Evolutionary conservation across 345 rosid species (phyloP).

Genomic region (Arabidopsis suecica): DNA sequence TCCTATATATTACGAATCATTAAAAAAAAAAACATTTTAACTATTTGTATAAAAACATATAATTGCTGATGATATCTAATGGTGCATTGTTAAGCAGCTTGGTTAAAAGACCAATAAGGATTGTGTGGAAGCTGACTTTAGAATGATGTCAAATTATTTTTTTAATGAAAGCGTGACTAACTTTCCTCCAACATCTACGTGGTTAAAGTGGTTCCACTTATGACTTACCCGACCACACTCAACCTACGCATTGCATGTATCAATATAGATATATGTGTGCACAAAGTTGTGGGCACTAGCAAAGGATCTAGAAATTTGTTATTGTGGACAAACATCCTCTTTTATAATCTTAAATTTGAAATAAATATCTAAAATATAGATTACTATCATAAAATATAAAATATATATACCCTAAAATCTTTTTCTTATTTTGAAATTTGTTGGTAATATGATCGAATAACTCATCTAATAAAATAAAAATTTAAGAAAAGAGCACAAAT

Average conservation of each 20-base stretch:
- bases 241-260: slow-evolving; percentile 28
- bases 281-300: slow-evolving; percentile 15
- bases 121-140: slow-evolving; percentile 42
- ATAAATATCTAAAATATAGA: not conserved
- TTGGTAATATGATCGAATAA: not conserved
- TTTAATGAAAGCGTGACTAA: slow-evolving; percentile 35
- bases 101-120: slow-evolving; percentile 40
- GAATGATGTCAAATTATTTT: slow-evolving; percentile 42
- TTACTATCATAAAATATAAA: not conserved
- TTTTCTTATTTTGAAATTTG: not conserved
- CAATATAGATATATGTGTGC: slow-evolving; percentile 17
- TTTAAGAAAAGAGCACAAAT: not conserved
- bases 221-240: slow-evolving; percentile 38
- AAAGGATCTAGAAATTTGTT: not conserved
- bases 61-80: slow-evolving; percentile 24
- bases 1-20: not conserved
- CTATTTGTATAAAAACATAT: not conserved
- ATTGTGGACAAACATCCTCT: not conserved
- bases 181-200: slow-evolving; percentile 33
- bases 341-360: not conserved
- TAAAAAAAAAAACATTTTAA: not conserved
- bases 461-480: not conserved
- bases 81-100: slow-evolving; percentile 20
- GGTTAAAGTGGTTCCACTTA: slow-evolving; percentile 44
- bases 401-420: not conserved